Percentiles rank a stretch among this genome's conserved stretches.
These are phyloP conservation scores for Tubosaeta sp. DNA, from an alignment of 768 basidiomycete species.

Conservation along the genomic window DNA sequence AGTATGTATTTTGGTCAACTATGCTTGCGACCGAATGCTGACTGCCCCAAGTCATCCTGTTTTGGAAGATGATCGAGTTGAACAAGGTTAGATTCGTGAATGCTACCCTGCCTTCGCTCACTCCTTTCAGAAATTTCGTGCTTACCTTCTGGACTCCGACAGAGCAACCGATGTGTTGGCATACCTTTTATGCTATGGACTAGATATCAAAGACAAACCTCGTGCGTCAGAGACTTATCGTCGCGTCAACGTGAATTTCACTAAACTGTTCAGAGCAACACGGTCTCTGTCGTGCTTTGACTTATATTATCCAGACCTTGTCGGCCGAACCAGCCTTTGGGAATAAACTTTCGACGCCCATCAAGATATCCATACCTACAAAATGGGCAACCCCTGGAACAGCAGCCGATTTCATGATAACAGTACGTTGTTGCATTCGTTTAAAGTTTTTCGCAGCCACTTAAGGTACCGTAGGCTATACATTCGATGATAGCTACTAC, in stretches of 20 bases:
- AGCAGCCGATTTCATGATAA: slow-evolving; percentile 83
- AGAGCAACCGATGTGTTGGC: slow-evolving; percentile 72
- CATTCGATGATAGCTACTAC: slow-evolving; percentile 90
- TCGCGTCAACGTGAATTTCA: slow-evolving; percentile 7
- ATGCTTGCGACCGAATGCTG: slow-evolving; percentile 2
- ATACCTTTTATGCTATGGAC: slow-evolving; percentile 72
- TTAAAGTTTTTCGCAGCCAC: slow-evolving; percentile 4
- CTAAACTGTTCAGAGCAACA: slow-evolving; percentile 64
- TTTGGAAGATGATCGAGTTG: slow-evolving; percentile 90
- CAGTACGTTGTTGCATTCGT: slow-evolving; percentile 45
- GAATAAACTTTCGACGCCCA: slow-evolving; percentile 55
- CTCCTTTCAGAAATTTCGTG: slow-evolving; percentile 75
- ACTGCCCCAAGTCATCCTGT: slow-evolving; percentile 55
- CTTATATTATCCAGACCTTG: slow-evolving; percentile 88
- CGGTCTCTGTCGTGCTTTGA: slow-evolving; percentile 82
- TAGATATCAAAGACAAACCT: slow-evolving; percentile 93
- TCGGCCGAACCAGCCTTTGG: slow-evolving; percentile 84
- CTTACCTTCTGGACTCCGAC: slow-evolving; percentile 77
- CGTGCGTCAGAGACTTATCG: slow-evolving; percentile 44
- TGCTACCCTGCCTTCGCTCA: background rate
- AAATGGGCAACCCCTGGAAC: slow-evolving; percentile 76
- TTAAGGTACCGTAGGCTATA: slow-evolving; percentile 53
- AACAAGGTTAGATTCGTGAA: slow-evolving; percentile 66
- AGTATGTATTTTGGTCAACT: slow-evolving; percentile 43
- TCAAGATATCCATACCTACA: slow-evolving; percentile 62